Evolutionary conservation across 23 red algal species (phyloP), one percentile per base, ranked within the genome.

Genomic region (Chondrus crispus): DNA sequence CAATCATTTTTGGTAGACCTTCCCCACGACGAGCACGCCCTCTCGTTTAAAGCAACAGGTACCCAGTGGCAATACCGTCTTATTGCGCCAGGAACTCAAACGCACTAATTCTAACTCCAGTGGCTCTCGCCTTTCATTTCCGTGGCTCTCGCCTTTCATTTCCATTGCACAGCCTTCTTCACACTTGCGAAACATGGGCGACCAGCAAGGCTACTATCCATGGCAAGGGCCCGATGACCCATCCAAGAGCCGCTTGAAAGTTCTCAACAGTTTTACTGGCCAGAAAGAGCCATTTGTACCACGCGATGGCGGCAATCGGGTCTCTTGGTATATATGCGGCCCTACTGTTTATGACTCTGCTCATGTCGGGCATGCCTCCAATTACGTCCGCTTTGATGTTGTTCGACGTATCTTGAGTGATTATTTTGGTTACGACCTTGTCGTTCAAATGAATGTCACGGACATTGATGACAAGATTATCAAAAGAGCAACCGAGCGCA

Each of bases 401-500:
- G 58, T 98, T 28, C 97, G 97, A 12, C 83, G 97, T 58, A 60
- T 98, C 51, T 94, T 98, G 1, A 68, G 43, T 63, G 89, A 95
- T 36, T 96, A 88, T 73, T 98, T 98, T 63, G 91, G 91, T 32
- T 94, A 95, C 18, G 63, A 94, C 36, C 64, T 96, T 16, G 33
- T 63, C 58, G 71, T 93, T 18, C 94, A 96, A 83, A 98, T 98
- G 97, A 98, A 98, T 42, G 75, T 98, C 24, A 98, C 97, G 11
- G 97, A 98, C 60, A 89, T 98, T 40, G 97, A 98, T 84, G 97
- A 98, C 81, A 98, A 98, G 64, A 98, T 98, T 62, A 98, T 98
- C 57, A 70, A 93, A 50, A 64, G 93, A 32, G 81, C 94, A 28
- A 83, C 80, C 18, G 90, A 98, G 37, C 63, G 85, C 20, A 35